Base-by-base conservation (phyloP, 768 basidiomycete genomes). In the Suillus brevipes region DNA sequence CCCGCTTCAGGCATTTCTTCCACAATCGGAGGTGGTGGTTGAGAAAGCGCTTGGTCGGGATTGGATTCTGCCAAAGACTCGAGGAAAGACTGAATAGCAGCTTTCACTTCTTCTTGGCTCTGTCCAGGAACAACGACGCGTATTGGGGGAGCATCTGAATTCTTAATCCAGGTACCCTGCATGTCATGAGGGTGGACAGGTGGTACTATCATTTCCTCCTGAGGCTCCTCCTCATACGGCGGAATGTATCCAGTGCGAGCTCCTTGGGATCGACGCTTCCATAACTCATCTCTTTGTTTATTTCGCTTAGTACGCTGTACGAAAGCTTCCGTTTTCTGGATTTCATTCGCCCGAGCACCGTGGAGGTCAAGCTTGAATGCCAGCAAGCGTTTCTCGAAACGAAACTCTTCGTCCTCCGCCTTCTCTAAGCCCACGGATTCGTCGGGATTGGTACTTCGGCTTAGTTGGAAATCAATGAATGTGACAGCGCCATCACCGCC, bases 391-490 rank as follows among this genome's bases (percentile, higher is more conserved):
- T 86, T 83, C 66, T 89, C 88, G 64, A 80, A 47, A 18, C 71
- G 73, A 38, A 88, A 76, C 23, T 86, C 82, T 1, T 73, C 77
- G 6, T 73, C 72, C 20, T 76, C 77, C 2, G 82, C 81, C 13
- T 67, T 69, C 25, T 67, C 67, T 18, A 88, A 73, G 18, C 73
- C 72, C 5, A 84, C 62, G 0, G 73, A 70, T 5, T 75, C 38
- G 31, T 77, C 74, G 23, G 78, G 74, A 28, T 65, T 65, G 2
- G 66, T 61, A 9, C 76, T 75, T 45, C 74, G 71, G 65, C 80
- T 81, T 53, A 77, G 73, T 49, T 84, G 81, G 71, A 88, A 87
- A 72, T 88, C 83, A 68, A 85, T 82, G 59, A 89, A 75, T 52
- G 79, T 84, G 34, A 88, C 81, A 45, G 77, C 78, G 58, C 81